These are phyloP conservation scores for Claviceps sp. DNA, from an alignment of 2,329 filamentous ascomycete species.

Conservation along the genomic window DNA sequence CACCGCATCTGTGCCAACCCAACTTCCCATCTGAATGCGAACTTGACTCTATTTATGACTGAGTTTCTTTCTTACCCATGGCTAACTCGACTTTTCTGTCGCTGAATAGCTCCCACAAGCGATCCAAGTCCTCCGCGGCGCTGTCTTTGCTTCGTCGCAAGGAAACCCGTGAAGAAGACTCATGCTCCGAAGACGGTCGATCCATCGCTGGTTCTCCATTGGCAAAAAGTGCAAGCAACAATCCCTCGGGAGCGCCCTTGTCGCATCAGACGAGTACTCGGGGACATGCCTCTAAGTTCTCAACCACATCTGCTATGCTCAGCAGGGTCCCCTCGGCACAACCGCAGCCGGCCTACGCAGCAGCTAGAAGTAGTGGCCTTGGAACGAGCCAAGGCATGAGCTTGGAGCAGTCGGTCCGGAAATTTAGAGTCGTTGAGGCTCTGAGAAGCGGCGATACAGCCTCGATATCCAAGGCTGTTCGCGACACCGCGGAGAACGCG, in stretches of 20 bases:
- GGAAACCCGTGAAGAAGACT: constrained; percentile 37
- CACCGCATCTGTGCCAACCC: not conserved
- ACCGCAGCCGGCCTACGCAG: constrained; percentile 8
- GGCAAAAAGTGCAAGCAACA: constrained; percentile 17
- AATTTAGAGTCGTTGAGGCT: constrained; percentile 89
- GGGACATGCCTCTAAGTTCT: constrained; percentile 34
- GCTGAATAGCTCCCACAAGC: constrained; percentile 28
- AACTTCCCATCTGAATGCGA: no score
- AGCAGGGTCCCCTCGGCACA: constrained; percentile 27
- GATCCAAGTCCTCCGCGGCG: constrained; percentile 38
- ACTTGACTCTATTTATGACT: not conserved
- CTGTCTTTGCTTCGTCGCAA: constrained; percentile 41
- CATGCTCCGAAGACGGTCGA: constrained; percentile 37
- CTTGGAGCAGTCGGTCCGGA: constrained; percentile 86
- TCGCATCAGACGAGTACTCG: constrained; percentile 23
- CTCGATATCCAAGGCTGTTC: constrained; percentile 75
- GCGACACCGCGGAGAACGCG: constrained; percentile 44
- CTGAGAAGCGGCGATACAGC: constrained; percentile 81
- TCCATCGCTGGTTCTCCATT: constrained; percentile 22
- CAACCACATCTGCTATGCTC: constrained; percentile 26
- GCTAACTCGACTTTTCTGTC: not conserved
- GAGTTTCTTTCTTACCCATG: not conserved
- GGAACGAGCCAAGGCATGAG: constrained; percentile 34
- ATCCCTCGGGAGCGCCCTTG: constrained; percentile 21
- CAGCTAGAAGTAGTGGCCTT: constrained; percentile 16